Conservation (phyloP, 345 rosid genomes). For the Citrus australasica region DNA sequence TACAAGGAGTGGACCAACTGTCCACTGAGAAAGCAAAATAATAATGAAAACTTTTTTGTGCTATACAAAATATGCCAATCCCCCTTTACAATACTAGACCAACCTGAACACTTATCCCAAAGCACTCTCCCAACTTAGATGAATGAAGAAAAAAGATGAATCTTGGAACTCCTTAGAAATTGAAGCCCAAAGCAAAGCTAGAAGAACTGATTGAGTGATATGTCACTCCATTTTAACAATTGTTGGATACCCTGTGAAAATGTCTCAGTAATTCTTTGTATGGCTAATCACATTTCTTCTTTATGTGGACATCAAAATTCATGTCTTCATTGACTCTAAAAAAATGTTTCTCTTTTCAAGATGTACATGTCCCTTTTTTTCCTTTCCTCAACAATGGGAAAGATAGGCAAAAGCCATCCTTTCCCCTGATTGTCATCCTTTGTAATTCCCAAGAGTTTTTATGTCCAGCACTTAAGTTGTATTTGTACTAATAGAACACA, state of each 20-base stretch:
- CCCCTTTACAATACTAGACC: too few species aligned
- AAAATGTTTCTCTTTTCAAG: not conserved
- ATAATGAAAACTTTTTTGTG: too few species aligned
- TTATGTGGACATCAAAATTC: not conserved
- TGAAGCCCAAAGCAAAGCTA: too few species aligned
- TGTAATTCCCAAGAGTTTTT: not conserved
- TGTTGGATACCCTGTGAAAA: not conserved
- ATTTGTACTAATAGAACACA: not conserved
- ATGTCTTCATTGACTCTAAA: not conserved
- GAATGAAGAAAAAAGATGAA: too few species aligned
- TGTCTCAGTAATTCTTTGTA: not conserved
- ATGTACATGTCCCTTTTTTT: not conserved
- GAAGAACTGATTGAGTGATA: too few species aligned
- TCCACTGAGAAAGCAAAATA: too few species aligned
- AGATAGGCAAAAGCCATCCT: not conserved
- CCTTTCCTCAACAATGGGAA: not conserved
- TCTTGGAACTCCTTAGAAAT: too few species aligned
- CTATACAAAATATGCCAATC: too few species aligned
- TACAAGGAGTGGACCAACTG: too few species aligned
- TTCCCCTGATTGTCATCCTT: not conserved
- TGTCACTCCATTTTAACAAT: not conserved
- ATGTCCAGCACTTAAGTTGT: not conserved
- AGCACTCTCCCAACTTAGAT: too few species aligned
- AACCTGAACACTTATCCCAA: too few species aligned
- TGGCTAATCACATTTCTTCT: not conserved